These are phyloP conservation scores for Massarina eburnea DNA, from an alignment of 2,329 filamentous ascomycete species.

Conservation along the genomic window DNA sequence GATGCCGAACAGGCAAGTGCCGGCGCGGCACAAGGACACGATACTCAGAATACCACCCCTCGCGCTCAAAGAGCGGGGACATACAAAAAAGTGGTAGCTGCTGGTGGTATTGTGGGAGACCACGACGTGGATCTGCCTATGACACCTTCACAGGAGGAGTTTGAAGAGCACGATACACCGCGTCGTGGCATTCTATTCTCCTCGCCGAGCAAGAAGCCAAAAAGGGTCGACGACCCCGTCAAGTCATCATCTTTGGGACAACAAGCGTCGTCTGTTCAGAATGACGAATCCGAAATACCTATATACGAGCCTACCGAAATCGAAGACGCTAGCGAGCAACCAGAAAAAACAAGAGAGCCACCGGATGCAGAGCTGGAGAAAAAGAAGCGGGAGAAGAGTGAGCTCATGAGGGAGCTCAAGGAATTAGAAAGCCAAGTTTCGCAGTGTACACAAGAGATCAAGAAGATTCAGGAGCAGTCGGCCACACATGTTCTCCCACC, in stretches of 20 bases:
- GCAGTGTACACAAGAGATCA: constrained; percentile 29
- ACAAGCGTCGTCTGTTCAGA: constrained; percentile 17
- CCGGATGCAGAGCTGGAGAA: constrained; percentile 28
- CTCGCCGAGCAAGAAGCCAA: constrained; percentile 35
- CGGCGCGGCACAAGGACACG: constrained; percentile 1
- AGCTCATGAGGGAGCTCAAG: constrained; percentile 29
- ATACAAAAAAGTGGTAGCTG: neutral
- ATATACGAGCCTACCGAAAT: constrained; percentile 12
- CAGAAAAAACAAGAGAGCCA: constrained; percentile 8
- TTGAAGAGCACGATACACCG: constrained; percentile 21
- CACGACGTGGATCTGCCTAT: constrained; percentile 24
- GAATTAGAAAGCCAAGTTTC: constrained; percentile 36
- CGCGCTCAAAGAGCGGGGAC: constrained; percentile 7
- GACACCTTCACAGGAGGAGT: constrained; percentile 18
- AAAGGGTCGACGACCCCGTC: constrained; percentile 15
- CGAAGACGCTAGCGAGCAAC: constrained; percentile 1
- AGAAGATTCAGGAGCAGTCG: constrained; percentile 24
- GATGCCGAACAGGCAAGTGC: constrained; percentile 1
- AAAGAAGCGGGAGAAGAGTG: constrained; percentile 33
- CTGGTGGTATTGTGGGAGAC: constrained; percentile 5
- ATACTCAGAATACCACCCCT: constrained; percentile 11
- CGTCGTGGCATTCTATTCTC: constrained; percentile 29
- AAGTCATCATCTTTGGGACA: constrained; percentile 18
- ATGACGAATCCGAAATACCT: constrained; percentile 10
- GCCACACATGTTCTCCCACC: constrained; percentile 14